Conservation (phyloP, 495 filamentous ascomycete species). For the Beverwykella pulmonaria region DNA sequence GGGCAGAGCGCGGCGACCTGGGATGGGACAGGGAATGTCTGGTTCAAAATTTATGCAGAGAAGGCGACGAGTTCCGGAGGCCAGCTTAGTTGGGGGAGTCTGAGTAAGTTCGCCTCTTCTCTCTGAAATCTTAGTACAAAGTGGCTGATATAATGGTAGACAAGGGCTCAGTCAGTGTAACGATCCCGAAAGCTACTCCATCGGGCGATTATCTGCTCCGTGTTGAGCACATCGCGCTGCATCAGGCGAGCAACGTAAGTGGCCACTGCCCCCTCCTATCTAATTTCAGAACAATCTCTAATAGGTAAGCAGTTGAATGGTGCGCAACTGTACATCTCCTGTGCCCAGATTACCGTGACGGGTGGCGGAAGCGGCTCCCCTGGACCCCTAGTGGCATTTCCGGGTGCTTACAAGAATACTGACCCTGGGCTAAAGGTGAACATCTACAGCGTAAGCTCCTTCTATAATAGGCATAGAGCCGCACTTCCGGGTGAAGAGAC, state of each 20-base stretch:
- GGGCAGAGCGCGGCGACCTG: conserved; percentile 52
- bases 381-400: conserved; percentile 52
- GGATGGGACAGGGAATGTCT: conserved; percentile 55
- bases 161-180: conserved; percentile 47
- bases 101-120: conserved; percentile 45
- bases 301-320: conserved; percentile 36
- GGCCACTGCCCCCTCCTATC: not conserved
- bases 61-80: conserved; percentile 26
- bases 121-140: not conserved
- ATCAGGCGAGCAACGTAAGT: conserved; percentile 41
- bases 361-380: conserved; percentile 57
- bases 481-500: no score
- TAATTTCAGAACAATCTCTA: not conserved
- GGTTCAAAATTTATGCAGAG: conserved; percentile 54
- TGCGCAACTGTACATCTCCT: conserved; percentile 59
- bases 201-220: conserved; percentile 41
- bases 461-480: not conserved
- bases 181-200: conserved; percentile 49
- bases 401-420: conserved; percentile 55
- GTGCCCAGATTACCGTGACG: conserved; percentile 62
- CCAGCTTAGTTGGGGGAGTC: conserved; percentile 51
- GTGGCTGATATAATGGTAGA: conserved; percentile 7
- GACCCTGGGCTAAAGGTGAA: conserved; percentile 56
- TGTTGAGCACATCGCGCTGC: conserved; percentile 48
- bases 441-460: conserved; percentile 39